Percentiles rank a stretch among this genome's conserved stretches.
phyloP scores from a whole-genome alignment of 495 filamentous ascomycete species.

The Viridothelium virens region DNA sequence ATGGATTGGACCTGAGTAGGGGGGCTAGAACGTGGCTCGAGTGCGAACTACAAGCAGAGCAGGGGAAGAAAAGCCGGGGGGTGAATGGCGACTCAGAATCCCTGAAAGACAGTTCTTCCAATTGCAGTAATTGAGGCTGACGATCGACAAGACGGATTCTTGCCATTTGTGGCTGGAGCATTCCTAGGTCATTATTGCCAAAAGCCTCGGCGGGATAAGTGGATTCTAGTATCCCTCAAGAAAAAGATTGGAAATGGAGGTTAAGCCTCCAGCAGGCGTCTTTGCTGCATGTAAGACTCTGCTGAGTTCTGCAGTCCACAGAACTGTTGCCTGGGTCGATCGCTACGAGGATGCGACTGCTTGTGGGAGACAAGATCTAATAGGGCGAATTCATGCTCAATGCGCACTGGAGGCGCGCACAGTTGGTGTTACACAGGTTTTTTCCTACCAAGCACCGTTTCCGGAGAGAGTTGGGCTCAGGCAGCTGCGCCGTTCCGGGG shows the following conservation, averaged over 20 bases:
- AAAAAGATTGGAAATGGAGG: not conserved
- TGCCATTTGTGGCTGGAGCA: not conserved
- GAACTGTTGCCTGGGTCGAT: not conserved
- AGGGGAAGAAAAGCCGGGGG: not conserved
- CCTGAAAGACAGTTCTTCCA: not conserved
- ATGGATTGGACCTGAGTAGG: too few species aligned
- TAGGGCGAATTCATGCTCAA: too few species aligned
- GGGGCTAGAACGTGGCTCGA: too few species aligned
- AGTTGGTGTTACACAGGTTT: not conserved
- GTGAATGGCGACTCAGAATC: not conserved
- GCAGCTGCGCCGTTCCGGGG: not conserved
- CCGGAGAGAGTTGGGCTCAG: not conserved
- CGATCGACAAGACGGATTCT: not conserved
- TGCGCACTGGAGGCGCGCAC: not conserved
- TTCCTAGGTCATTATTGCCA: too few species aligned
- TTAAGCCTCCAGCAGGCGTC: not conserved
- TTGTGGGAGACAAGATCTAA: too few species aligned
- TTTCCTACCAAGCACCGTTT: not conserved
- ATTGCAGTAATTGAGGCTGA: not conserved
- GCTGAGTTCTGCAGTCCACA: not conserved
- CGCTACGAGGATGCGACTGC: not conserved
- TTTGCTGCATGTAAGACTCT: not conserved
- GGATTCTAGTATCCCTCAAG: not conserved
- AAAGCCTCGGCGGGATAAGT: too few species aligned
- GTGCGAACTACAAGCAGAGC: too few species aligned